Evolutionary conservation across 805 yeast species (phyloP), one percentile per base, ranked within the genome.

Genomic region (Candida quercuum): DNA sequence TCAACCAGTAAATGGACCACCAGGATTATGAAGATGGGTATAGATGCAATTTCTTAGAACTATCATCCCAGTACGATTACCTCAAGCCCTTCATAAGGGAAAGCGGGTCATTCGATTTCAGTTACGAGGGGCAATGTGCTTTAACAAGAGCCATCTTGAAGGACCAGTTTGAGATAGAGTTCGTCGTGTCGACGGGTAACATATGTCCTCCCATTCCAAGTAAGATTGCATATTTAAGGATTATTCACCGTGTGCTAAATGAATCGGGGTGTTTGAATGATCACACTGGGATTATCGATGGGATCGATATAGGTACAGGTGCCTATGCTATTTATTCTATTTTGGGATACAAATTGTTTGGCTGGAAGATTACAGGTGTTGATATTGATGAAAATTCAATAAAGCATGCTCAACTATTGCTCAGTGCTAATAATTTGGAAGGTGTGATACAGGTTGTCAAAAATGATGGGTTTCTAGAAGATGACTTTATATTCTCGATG

Each of bases 231-330:
- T 51, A 51, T 15, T 15, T 51, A 15, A 21, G 19, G 4, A 39
- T 42, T 12, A 32, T 47, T 2, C 5, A 28, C 1, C 18, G 41
- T 0, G 36, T 51, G 3, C 24, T 51, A 5, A 6, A 31, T 12
- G 49, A 48, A 27, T 38, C 41, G 10, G 40, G 39, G 6, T 13
- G n/a, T 8, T n/a, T 27, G 15, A 11, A 22, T 10, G 25, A 16
- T 12, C 25, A 16, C 4, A 20, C 5, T 4, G 5, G n/a, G n/a
- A 22, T 41, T n/a, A 20, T 42, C n/a, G 28, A 27, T 14, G 69
- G 65, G 1, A 35, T 69, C n/a, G 76, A 72, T 42, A 56, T 71
- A 14, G 80, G 80, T 1, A 67, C 74, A 0, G 78, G 80, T 1
- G 66, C 69, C 17, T 56, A 66, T 28, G 69, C 69, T 4, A 66